These are phyloP conservation scores for Aspergillus neoniger DNA, from an alignment of 2,329 filamentous ascomycete species.

Conservation along the genomic window DNA sequence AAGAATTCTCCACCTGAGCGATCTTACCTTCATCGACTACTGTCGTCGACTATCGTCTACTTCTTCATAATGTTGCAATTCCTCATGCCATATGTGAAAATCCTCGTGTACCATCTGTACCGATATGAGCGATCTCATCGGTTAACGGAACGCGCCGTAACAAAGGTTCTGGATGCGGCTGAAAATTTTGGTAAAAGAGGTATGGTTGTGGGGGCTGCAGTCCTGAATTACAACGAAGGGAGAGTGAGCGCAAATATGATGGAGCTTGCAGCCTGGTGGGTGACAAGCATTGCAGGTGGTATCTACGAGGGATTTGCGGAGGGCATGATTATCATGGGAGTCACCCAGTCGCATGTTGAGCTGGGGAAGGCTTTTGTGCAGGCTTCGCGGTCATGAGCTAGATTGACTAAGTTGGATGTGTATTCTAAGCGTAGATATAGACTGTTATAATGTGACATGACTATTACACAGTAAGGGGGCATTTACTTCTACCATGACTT, in stretches of 20 bases:
- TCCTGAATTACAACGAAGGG: constrained; percentile 65
- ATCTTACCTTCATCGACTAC: constrained; percentile 61
- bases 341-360: constrained; percentile 23
- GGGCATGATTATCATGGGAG: constrained; percentile 52
- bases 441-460: not conserved
- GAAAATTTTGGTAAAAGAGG: constrained; percentile 57
- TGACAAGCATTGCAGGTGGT: constrained; percentile 66
- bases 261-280: constrained; percentile 58
- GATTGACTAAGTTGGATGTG: not conserved
- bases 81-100: constrained; percentile 61
- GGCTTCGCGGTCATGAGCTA: not conserved
- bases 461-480: not conserved
- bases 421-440: not conserved
- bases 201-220: constrained; percentile 54
- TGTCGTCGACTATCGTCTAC: constrained; percentile 59
- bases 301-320: constrained; percentile 65
- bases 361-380: constrained; percentile 2
- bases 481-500: too few relatives aligned
- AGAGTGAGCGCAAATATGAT: constrained; percentile 61
- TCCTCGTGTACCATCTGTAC: constrained; percentile 57
- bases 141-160: constrained; percentile 61
- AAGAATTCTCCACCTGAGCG: constrained; percentile 6
- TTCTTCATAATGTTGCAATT: constrained; percentile 63
- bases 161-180: constrained; percentile 54
- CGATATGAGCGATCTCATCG: constrained; percentile 67